A percentile compares a stretch with the other conserved stretches of the same genome.
Conservation (phyloP, 495 filamentous ascomycete species). For the Daldinia decipiens region DNA sequence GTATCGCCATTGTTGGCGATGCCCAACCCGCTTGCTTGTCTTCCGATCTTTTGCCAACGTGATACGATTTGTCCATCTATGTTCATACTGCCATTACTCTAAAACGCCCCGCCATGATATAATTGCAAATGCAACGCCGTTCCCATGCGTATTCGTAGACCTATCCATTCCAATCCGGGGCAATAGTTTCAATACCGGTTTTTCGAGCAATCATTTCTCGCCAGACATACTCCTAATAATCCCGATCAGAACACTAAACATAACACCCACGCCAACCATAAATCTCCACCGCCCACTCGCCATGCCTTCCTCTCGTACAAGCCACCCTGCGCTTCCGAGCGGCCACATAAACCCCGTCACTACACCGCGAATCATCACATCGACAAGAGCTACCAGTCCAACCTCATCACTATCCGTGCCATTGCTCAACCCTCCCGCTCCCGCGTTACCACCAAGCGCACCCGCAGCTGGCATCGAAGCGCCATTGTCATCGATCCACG, state of each 20-base stretch:
- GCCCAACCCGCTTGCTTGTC: conserved; percentile 38
- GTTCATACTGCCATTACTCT: neutral
- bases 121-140: conserved; percentile 34
- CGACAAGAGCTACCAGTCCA: conserved; percentile 59
- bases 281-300: conserved; percentile 84
- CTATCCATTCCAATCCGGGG: neutral
- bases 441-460: conserved; percentile 23
- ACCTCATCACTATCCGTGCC: conserved; percentile 63
- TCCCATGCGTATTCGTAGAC: conserved; percentile 29
- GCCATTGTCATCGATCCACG: conserved; percentile 86
- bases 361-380: conserved; percentile 89
- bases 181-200: neutral
- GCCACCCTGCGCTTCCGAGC: conserved; percentile 82
- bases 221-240: conserved; percentile 54
- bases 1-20: conserved; percentile 43
- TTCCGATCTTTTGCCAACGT: conserved; percentile 18
- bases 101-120: conserved; percentile 16
- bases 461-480: conserved; percentile 50
- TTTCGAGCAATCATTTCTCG: conserved; percentile 33
- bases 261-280: conserved; percentile 82
- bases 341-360: conserved; percentile 96
- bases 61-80: neutral
- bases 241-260: conserved; percentile 60
- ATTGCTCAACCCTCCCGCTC: conserved; percentile 44
- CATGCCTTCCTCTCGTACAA: conserved; percentile 87